Percentiles rank a stretch among this genome's conserved stretches.
Evolutionary conservation across 1,139 yeast genomes (phyloP).

Genomic region (Scheffersomyces illinoinensis): DNA sequence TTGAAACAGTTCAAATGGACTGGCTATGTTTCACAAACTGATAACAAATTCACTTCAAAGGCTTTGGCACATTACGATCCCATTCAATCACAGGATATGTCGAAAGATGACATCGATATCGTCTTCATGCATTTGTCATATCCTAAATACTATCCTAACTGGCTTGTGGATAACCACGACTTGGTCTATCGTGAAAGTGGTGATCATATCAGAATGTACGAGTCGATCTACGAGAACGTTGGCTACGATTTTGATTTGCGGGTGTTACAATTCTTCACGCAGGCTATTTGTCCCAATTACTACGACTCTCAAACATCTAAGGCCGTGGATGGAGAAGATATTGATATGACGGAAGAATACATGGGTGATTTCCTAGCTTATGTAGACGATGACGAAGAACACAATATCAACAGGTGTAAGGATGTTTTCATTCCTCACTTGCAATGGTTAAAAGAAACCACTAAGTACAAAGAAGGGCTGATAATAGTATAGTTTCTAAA

Average conservation of each 20-base stretch:
- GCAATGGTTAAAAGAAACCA: conserved; percentile 24
- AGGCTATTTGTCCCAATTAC: conserved; percentile 40
- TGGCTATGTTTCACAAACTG: conserved; percentile 47
- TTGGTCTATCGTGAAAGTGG: conserved; percentile 35
- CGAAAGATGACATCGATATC: conserved; percentile 27
- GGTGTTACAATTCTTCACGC: conserved; percentile 35
- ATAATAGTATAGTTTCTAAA: background rate
- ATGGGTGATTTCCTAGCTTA: conserved; percentile 37
- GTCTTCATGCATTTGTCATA: conserved; percentile 63
- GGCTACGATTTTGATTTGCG: conserved; percentile 57
- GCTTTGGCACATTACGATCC: conserved; percentile 68
- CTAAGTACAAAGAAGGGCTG: conserved; percentile 6
- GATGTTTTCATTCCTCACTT: conserved; percentile 32
- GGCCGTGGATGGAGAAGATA: conserved; percentile 27
- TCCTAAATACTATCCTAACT: conserved; percentile 59
- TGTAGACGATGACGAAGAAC: conserved; percentile 24
- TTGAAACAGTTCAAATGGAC: conserved; percentile 50
- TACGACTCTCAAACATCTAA: conserved; percentile 27
- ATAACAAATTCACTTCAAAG: conserved; percentile 45
- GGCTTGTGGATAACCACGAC: conserved; percentile 49
- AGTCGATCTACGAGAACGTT: conserved; percentile 37
- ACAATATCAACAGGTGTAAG: conserved; percentile 30
- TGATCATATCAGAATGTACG: conserved; percentile 50
- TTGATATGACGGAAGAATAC: conserved; percentile 24
- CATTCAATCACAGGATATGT: conserved; percentile 19